A percentile compares a stretch with the other conserved stretches of the same genome.
Evolutionary conservation across 164 flowering plant species (phyloP).

Genomic region (Kingdonia uniflora): DNA sequence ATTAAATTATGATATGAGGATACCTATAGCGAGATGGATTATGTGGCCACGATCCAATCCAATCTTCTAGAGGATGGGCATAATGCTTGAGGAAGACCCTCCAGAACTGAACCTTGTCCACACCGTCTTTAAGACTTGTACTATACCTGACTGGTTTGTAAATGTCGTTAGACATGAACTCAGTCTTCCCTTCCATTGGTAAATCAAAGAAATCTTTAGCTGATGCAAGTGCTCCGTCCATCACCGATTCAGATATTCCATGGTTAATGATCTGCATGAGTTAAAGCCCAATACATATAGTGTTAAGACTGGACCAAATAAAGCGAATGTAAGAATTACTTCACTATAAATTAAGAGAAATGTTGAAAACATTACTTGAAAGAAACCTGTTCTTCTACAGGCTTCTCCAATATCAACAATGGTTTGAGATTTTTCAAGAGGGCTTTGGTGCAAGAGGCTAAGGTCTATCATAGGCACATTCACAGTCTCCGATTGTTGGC

Average conservation of each 20-base stretch:
- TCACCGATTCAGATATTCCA: slow-evolving; percentile 25
- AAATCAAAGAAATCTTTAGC: slow-evolving; percentile 30
- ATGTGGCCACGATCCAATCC: slow-evolving; percentile 38
- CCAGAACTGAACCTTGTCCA: slow-evolving; percentile 34
- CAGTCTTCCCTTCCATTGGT: slow-evolving; percentile 25
- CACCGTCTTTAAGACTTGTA: slow-evolving; percentile 35
- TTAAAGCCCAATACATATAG: too few relatives aligned
- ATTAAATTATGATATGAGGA: background rate
- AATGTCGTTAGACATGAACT: slow-evolving; percentile 33
- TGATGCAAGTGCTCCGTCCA: slow-evolving; percentile 22
- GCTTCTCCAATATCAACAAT: slow-evolving; percentile 19
- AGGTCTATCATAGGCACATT: slow-evolving; percentile 19
- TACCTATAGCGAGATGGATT: slow-evolving; percentile 37
- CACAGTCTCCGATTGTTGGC: background rate
- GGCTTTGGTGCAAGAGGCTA: background rate
- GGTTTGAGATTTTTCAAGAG: slow-evolving; percentile 11
- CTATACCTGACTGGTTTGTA: slow-evolving; percentile 43
- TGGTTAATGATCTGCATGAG: slow-evolving; percentile 29
- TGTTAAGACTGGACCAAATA: background rate
- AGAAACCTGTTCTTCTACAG: slow-evolving; percentile 24
- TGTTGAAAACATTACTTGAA: slow-evolving; percentile 19
- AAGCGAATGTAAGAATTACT: background rate
- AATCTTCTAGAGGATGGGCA: slow-evolving; percentile 36
- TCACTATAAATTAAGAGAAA: background rate
- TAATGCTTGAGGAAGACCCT: slow-evolving; percentile 57